phyloP scores from a whole-genome alignment of 2,329 filamentous ascomycete species.

The Aureobasidium mangrovei region DNA sequence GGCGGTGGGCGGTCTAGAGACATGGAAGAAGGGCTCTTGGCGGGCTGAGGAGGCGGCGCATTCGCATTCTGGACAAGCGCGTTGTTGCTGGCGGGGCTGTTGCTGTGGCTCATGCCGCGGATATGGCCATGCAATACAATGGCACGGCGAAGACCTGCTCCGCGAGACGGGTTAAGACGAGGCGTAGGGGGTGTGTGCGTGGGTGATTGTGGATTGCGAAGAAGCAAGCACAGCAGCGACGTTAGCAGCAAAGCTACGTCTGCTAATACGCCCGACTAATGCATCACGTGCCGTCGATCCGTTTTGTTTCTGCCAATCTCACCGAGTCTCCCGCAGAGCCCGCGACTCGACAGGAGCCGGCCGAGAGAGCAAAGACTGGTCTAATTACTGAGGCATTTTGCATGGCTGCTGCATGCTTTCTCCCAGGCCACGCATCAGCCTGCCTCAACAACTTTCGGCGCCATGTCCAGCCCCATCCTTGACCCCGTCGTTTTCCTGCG shows the following conservation, averaged over 20 bases:
- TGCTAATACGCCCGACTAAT: not conserved
- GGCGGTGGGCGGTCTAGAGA: not conserved
- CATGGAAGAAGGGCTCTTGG: conserved; percentile 2
- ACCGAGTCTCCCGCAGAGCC: not conserved
- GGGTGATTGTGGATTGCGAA: conserved; percentile 7
- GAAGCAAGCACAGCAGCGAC: conserved; percentile 7
- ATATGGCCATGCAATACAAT: conserved; percentile 12
- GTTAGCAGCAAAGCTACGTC: not conserved
- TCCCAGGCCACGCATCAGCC: not conserved
- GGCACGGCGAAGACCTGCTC: conserved; percentile 9
- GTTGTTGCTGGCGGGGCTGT: conserved; percentile 10
- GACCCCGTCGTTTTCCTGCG: conserved; percentile 14
- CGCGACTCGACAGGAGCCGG: no score
- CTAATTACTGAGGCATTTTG: not conserved
- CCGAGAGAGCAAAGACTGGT: no score
- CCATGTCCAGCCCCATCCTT: not conserved
- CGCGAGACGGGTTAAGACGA: not conserved
- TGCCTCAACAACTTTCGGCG: not conserved
- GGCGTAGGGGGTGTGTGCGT: not conserved
- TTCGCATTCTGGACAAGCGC: conserved; percentile 13
- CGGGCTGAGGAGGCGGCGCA: conserved; percentile 4
- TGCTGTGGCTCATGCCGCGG: conserved; percentile 14
- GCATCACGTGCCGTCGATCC: not conserved
- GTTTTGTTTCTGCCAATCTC: not conserved
- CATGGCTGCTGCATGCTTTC: not conserved